These are phyloP conservation scores for Lasiosphaeria hispida DNA, from an alignment of 495 filamentous ascomycete genomes.

Conservation along the genomic window DNA sequence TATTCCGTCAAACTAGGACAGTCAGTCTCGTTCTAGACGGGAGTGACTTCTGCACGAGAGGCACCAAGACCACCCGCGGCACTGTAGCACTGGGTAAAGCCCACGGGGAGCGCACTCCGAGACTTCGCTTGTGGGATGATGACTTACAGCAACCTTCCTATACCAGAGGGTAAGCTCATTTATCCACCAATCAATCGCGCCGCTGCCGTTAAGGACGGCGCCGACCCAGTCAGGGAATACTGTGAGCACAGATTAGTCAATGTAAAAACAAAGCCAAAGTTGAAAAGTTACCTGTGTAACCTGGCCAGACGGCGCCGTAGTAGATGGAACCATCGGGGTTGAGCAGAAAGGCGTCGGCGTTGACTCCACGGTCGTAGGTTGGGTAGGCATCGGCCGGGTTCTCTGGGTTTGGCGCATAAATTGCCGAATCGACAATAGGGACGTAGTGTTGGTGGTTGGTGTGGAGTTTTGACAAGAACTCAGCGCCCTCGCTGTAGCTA, in stretches of 20 bases:
- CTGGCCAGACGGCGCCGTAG: constrained; percentile 84
- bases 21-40: neutral
- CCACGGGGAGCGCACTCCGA: too few species aligned
- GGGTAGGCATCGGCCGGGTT: constrained; percentile 70
- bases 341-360: constrained; percentile 64
- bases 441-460: constrained; percentile 69
- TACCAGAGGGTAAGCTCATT: constrained; percentile 62
- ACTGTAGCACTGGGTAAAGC: too few species aligned
- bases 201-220: constrained; percentile 58
- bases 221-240: constrained; percentile 45
- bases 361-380: constrained; percentile 65
- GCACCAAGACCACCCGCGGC: too few species aligned
- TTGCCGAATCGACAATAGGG: constrained; percentile 80
- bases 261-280: constrained; percentile 46
- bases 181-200: constrained; percentile 67
- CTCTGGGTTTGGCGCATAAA: constrained; percentile 72
- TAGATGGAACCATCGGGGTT: constrained; percentile 69
- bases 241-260: constrained; percentile 32
- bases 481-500: constrained; percentile 58
- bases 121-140: too few species aligned
- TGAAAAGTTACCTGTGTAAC: constrained; percentile 52
- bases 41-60: too few species aligned
- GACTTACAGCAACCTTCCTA: constrained; percentile 46
- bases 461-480: constrained; percentile 67
- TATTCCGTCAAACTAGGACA: constrained; percentile 66